These are phyloP conservation scores for Rhizopogon vinicolor DNA, from an alignment of 768 basidiomycete genomes.

Conservation along the genomic window DNA sequence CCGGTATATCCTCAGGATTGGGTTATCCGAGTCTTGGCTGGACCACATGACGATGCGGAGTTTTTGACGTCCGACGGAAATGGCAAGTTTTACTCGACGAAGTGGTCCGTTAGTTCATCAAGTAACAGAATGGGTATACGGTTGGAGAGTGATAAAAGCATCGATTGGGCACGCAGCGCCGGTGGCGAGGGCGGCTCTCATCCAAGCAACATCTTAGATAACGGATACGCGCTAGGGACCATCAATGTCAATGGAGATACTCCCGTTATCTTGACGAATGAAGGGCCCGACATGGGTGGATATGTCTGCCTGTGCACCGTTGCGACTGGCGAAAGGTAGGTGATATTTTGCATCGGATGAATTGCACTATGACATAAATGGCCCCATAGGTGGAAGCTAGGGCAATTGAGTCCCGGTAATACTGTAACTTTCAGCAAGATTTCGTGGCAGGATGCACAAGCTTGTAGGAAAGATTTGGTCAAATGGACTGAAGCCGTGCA, in stretches of 20 bases:
- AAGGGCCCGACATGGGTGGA: slow-evolving; percentile 62
- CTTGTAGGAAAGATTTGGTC: slow-evolving; percentile 17
- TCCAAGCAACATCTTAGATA: slow-evolving; percentile 63
- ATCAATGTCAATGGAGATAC: slow-evolving; percentile 68
- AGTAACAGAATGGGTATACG: slow-evolving; percentile 65
- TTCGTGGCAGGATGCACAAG: slow-evolving; percentile 35
- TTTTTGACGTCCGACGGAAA: slow-evolving; percentile 49
- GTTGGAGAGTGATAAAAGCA: slow-evolving; percentile 38
- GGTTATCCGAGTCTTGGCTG: slow-evolving; percentile 50
- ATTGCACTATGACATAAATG: not conserved
- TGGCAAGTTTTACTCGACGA: slow-evolving; percentile 43
- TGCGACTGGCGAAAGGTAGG: slow-evolving; percentile 46
- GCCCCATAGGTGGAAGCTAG: slow-evolving; percentile 59
- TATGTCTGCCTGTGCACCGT: slow-evolving; percentile 55
- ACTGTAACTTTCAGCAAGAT: slow-evolving; percentile 50
- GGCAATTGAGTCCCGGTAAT: slow-evolving; percentile 56
- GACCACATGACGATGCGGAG: slow-evolving; percentile 58
- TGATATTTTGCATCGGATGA: not conserved
- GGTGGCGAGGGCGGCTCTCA: slow-evolving; percentile 70
- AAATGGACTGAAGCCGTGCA: slow-evolving; percentile 28
- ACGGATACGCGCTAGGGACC: slow-evolving; percentile 50
- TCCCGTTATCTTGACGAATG: slow-evolving; percentile 58
- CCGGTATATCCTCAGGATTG: slow-evolving; percentile 46
- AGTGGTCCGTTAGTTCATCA: slow-evolving; percentile 49
- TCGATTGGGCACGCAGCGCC: slow-evolving; percentile 49